Evolutionary conservation across 2,329 filamentous ascomycete species (phyloP).

Genomic region (Colletotrichum caudatum): DNA sequence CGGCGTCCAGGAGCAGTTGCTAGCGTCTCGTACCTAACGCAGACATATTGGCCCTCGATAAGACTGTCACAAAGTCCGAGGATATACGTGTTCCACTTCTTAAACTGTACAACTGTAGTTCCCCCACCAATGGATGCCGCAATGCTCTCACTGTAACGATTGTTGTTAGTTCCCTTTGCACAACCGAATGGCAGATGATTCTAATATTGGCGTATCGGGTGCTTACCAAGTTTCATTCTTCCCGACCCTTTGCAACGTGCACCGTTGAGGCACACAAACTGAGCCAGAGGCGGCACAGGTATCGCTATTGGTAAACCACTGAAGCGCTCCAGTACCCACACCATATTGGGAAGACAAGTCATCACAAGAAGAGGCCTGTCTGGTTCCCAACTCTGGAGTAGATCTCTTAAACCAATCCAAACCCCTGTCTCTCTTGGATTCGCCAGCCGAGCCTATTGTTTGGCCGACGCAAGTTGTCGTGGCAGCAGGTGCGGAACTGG

Average conservation of each 20-base stretch:
- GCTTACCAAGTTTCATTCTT: constrained; percentile 5
- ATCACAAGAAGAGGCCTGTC: no score
- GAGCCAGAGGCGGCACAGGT: background rate
- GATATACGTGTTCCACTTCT: constrained; percentile 12
- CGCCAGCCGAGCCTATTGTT: no score
- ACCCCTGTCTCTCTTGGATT: no score
- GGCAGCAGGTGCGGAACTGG: no score
- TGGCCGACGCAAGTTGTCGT: no score
- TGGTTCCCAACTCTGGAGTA: no score
- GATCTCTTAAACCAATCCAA: no score
- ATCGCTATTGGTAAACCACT: constrained; percentile 10
- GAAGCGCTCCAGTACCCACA: constrained; percentile 5
- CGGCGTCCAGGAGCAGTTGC: no score
- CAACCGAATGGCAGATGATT: background rate
- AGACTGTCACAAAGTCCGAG: constrained; percentile 11
- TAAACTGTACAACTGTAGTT: constrained; percentile 1
- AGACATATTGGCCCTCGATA: background rate
- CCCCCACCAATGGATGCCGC: constrained; percentile 5
- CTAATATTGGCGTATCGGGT: background rate
- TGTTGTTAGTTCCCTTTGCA: background rate
- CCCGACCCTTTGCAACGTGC: constrained; percentile 3
- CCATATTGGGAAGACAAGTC: no score
- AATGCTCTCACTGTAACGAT: background rate
- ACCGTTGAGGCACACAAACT: constrained; percentile 4
- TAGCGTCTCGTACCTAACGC: background rate